Evolutionary conservation across 2,329 filamentous ascomycete genomes (phyloP).

Genomic region (Microsporum canis): DNA sequence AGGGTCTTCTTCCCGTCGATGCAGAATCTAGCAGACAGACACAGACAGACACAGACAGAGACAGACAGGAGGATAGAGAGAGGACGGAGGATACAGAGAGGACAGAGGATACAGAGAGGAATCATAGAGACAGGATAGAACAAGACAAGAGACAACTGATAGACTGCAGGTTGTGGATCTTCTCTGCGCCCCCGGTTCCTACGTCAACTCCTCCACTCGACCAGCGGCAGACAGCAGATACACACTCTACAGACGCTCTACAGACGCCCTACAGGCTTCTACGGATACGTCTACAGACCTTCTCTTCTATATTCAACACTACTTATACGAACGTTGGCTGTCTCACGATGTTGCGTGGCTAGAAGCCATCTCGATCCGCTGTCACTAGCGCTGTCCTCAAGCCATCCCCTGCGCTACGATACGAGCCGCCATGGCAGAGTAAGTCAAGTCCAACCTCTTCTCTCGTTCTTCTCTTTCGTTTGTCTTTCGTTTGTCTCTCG

Average conservation of each 20-base stretch:
- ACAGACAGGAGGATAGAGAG: too few relatives aligned
- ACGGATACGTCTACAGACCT: too few relatives aligned
- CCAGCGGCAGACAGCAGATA: neutral
- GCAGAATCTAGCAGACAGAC: too few relatives aligned
- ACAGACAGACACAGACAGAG: too few relatives aligned
- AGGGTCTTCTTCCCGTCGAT: neutral
- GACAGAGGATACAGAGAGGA: too few relatives aligned
- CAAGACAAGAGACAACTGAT: too few relatives aligned
- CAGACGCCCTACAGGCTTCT: neutral
- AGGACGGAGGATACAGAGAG: too few relatives aligned
- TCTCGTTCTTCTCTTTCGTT: neutral
- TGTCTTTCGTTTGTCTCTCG: constrained; percentile 19
- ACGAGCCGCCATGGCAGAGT: constrained; percentile 9
- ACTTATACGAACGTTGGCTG: neutral
- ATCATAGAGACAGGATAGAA: too few relatives aligned
- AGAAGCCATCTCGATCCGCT: neutral
- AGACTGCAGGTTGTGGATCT: too few relatives aligned
- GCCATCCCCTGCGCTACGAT: neutral
- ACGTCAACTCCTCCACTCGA: neutral
- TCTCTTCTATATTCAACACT: too few relatives aligned
- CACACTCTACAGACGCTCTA: too few relatives aligned
- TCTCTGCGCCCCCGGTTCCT: neutral
- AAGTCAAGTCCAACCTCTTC: constrained; percentile 7
- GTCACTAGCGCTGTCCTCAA: neutral
- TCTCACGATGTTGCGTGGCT: neutral